Conservation (phyloP, 805 yeast genomes). For the Ogataea trehaloabstinens region DNA sequence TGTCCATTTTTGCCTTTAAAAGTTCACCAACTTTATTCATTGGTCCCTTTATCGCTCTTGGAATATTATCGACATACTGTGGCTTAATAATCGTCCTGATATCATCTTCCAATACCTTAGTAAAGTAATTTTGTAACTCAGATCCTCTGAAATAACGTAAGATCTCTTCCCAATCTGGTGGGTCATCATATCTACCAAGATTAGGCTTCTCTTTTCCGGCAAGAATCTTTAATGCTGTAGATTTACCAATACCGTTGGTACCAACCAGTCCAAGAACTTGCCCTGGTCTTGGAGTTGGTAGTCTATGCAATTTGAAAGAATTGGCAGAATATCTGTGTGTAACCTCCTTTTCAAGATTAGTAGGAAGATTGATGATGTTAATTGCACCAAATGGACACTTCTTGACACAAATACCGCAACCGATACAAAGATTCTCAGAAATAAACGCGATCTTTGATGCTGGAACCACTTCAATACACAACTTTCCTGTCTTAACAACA, state of each 20-base stretch:
- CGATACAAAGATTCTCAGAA: slow-evolving; percentile 91
- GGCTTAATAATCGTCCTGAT: slow-evolving; percentile 98
- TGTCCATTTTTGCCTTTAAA: slow-evolving; percentile 72
- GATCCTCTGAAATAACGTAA: slow-evolving; percentile 92
- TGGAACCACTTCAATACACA: slow-evolving; percentile 95
- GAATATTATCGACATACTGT: slow-evolving; percentile 96
- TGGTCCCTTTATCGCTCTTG: slow-evolving; percentile 93
- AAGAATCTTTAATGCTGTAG: slow-evolving; percentile 92
- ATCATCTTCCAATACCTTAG: slow-evolving; percentile 89
- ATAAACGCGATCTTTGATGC: slow-evolving; percentile 90
- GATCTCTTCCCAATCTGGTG: slow-evolving; percentile 97
- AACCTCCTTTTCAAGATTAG: slow-evolving; percentile 87
- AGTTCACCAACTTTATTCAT: slow-evolving; percentile 82
- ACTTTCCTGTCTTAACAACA: slow-evolving; percentile 94
- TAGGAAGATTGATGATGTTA: slow-evolving; percentile 92
- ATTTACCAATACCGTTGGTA: slow-evolving; percentile 98
- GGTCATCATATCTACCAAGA: slow-evolving; percentile 89
- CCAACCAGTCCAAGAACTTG: slow-evolving; percentile 98
- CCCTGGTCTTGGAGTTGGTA: slow-evolving; percentile 98
- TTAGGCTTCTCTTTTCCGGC: slow-evolving; percentile 98
- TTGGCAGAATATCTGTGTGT: slow-evolving; percentile 98
- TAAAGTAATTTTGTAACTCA: slow-evolving; percentile 93
- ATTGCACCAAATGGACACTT: slow-evolving; percentile 98
- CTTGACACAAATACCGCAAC: slow-evolving; percentile 99
- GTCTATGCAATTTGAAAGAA: slow-evolving; percentile 93